Evolutionary conservation across 352 stramenopile genomes (phyloP), one percentile per base, ranked within the genome.

Genomic region (Pythium pyrilobum): DNA sequence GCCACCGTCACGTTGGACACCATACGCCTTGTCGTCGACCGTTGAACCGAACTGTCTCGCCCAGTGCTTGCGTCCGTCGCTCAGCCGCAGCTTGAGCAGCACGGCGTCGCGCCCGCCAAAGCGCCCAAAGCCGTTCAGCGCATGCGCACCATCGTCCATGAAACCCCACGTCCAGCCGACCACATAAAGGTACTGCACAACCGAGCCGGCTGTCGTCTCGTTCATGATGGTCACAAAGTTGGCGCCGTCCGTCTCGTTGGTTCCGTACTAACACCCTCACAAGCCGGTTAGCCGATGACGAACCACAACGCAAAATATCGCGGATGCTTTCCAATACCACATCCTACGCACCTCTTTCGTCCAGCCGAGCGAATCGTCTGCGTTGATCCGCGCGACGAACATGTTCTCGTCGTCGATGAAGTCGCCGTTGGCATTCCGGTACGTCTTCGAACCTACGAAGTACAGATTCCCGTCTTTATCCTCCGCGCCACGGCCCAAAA

Each of bases 81-180:
- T 23, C 5, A 77, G 50, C 5, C 65, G 64, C 18, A 89, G 33
- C 40, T 89, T 87, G 21, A 81, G 38, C 18, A 92, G 48, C 48
- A 89, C 78, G 3, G 86, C 74, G 37, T 92, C 81, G 13, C 81
- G 72, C 0, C 77, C 78, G 15, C 81, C 81, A 49, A 85, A 88
- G 5, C 63, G 76, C 0, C 81, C 78, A 50, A 88, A 92, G 3
- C 71, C 67, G 31, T 89, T 92, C 25, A 87, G 71, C 11, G 72
- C 76, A 52, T 92, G 78, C 8, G 64, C 64, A 3, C 65, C 67
- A 55, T 92, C 78, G 52, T 92, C 81, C 68, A 92, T 72, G 43
- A 62, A 79, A 0, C 81, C 78, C 74, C 76, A 88, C 2, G 81
- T 89, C 61, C 72, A 80, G 9, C 74, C 81, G 4, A 77, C 56